phyloP scores from a whole-genome alignment of 2,329 filamentous ascomycete species.

The Colletotrichum navitas region DNA sequence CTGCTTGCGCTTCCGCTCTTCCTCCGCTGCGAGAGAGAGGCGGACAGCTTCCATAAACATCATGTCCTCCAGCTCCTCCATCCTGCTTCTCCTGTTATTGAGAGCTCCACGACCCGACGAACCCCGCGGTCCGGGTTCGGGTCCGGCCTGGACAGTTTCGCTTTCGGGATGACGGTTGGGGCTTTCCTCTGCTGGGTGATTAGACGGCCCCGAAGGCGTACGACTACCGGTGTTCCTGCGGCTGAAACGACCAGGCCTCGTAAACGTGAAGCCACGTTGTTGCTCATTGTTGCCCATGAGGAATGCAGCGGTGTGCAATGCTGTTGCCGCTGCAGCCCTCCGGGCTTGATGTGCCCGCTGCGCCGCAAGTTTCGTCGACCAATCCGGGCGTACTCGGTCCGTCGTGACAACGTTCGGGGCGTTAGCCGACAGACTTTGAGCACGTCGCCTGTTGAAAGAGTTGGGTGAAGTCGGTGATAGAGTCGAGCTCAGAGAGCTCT shows the following conservation, averaged over 20 bases:
- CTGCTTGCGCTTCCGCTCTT: constrained; percentile 88
- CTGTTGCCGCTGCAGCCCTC: constrained; percentile 91
- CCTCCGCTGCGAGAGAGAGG: constrained; percentile 89
- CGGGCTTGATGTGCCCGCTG: constrained; percentile 88
- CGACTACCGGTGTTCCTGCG: constrained; percentile 64
- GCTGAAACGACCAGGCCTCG: constrained; percentile 64
- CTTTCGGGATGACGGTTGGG: constrained; percentile 46
- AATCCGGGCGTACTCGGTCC: constrained; percentile 92
- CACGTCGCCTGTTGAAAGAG: constrained; percentile 56
- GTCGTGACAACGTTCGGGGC: constrained; percentile 91
- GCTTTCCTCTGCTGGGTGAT: constrained; percentile 49
- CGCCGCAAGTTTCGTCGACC: constrained; percentile 88
- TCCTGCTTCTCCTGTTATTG: constrained; percentile 61
- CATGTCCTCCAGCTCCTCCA: constrained; percentile 94
- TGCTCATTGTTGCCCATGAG: constrained; percentile 77
- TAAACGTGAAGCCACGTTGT: constrained; percentile 61
- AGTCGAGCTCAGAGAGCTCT: constrained; percentile 79
- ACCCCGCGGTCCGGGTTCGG: constrained; percentile 52
- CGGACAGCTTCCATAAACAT: constrained; percentile 99
- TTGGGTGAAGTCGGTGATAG: constrained; percentile 58
- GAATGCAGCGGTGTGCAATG: constrained; percentile 94
- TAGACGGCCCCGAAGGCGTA: constrained; percentile 45
- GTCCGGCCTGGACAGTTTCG: constrained; percentile 46
- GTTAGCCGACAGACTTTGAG: constrained; percentile 79
- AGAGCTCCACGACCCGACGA: constrained; percentile 48